These are phyloP conservation scores for Trichaptum fuscoviolaceum DNA, from an alignment of 768 basidiomycete species.

Conservation along the genomic window DNA sequence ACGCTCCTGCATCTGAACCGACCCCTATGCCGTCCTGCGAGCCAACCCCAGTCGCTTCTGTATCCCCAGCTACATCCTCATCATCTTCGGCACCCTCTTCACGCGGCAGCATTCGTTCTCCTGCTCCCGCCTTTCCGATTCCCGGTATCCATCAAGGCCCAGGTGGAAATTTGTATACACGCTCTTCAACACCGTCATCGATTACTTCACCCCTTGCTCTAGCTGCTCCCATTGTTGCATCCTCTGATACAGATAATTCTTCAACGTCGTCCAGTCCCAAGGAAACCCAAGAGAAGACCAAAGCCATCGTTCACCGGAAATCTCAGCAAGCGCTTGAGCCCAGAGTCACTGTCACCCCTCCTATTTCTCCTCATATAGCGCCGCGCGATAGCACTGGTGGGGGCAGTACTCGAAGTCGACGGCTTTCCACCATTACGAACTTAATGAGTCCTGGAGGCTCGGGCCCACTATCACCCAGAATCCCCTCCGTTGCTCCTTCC, in stretches of 20 bases:
- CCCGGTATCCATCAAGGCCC: constrained; percentile 31
- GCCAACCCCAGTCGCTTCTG: constrained; percentile 32
- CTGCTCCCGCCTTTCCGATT: constrained; percentile 29
- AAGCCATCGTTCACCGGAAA: constrained; percentile 56
- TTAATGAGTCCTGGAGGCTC: constrained; percentile 46
- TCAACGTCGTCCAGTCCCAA: constrained; percentile 66
- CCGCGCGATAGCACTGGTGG: constrained; percentile 46
- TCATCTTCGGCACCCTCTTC: constrained; percentile 20
- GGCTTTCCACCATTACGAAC: constrained; percentile 67
- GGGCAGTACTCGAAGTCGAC: constrained; percentile 48
- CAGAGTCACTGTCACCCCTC: constrained; percentile 66
- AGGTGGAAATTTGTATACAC: constrained; percentile 45
- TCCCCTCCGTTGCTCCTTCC: constrained; percentile 71
- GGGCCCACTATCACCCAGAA: constrained; percentile 79
- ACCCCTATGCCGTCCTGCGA: constrained; percentile 63
- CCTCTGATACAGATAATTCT: constrained; percentile 51
- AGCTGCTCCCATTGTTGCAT: constrained; percentile 77
- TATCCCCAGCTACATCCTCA: constrained; percentile 39
- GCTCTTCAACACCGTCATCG: constrained; percentile 85
- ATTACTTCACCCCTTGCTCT: constrained; percentile 83
- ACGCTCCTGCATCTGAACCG: constrained; percentile 38
- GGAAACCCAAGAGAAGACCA: constrained; percentile 30
- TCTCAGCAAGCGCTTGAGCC: constrained; percentile 66
- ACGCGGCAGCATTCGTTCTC: constrained; percentile 16
- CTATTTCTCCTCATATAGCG: constrained; percentile 52